Percentiles rank a stretch among this genome's conserved stretches.
Conservation (phyloP, 805 yeast species). For the Priceomyces carsonii region DNA sequence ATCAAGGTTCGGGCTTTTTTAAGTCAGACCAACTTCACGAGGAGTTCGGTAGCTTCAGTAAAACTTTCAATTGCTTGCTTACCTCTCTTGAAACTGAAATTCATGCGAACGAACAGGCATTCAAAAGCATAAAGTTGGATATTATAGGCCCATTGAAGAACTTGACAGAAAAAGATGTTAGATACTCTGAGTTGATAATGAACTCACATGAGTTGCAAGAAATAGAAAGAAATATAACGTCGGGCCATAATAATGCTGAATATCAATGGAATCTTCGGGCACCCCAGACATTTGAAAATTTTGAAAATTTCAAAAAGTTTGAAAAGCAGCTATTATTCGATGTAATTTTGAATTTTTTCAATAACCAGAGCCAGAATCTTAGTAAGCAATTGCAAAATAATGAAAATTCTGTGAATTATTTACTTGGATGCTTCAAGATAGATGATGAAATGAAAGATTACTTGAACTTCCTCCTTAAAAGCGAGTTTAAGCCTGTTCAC, state of each 20-base stretch:
- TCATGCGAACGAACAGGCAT: slow-evolving; percentile 50
- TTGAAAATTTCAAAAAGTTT: slow-evolving; percentile 68
- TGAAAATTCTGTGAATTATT: slow-evolving; percentile 66
- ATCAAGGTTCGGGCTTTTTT: slow-evolving; percentile 23
- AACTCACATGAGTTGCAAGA: slow-evolving; percentile 46
- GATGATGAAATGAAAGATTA: slow-evolving; percentile 39
- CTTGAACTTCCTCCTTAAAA: slow-evolving; percentile 31
- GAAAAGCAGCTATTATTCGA: slow-evolving; percentile 60
- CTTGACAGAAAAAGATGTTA: slow-evolving; percentile 53
- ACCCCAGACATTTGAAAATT: slow-evolving; percentile 71
- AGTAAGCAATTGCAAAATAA: slow-evolving; percentile 33
- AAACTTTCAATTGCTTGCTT: slow-evolving; percentile 49
- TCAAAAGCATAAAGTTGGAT: slow-evolving; percentile 50
- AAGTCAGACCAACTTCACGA: slow-evolving; percentile 20
- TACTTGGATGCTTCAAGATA: slow-evolving; percentile 48
- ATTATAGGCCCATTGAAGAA: slow-evolving; percentile 55
- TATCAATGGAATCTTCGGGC: slow-evolving; percentile 76
- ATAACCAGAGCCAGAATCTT: slow-evolving; percentile 26
- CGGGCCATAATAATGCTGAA: slow-evolving; percentile 34
- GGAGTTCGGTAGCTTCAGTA: slow-evolving; percentile 41
- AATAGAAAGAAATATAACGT: slow-evolving; percentile 27
- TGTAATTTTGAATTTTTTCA: slow-evolving; percentile 63
- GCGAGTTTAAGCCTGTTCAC: slow-evolving; percentile 18
- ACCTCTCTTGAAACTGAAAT: slow-evolving; percentile 50
- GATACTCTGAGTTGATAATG: slow-evolving; percentile 56